phyloP scores from a whole-genome alignment of 1,284 basidiomycete species.

The Melanopsichium pennsylvanicum region DNA sequence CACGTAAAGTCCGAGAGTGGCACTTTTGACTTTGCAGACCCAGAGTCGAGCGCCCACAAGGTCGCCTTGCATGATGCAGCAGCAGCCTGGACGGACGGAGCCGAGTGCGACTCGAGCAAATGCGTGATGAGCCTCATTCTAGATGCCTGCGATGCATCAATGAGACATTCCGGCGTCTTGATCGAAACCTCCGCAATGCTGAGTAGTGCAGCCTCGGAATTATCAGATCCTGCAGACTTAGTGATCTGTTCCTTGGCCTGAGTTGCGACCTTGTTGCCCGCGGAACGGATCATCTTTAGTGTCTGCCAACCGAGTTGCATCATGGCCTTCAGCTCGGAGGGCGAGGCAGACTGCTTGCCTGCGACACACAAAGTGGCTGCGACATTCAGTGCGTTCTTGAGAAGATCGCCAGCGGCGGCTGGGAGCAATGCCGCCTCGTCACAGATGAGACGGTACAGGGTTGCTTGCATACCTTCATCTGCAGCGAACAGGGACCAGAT shows the following conservation, averaged over 20 bases:
- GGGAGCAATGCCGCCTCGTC: conserved; percentile 21
- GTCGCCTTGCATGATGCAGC: conserved; percentile 24
- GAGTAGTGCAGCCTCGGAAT: conserved; percentile 23
- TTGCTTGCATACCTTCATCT: conserved; percentile 37
- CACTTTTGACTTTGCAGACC: conserved; percentile 10
- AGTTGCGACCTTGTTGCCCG: conserved; percentile 13
- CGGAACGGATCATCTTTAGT: conserved; percentile 24
- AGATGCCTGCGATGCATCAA: conserved; percentile 1
- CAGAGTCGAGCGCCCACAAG: conserved; percentile 27
- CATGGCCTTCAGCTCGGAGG: conserved; percentile 21
- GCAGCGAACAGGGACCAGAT: conserved; percentile 51
- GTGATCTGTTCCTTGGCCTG: not conserved
- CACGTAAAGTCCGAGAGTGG: conserved; percentile 28
- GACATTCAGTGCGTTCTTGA: conserved; percentile 57
- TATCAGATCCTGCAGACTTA: not conserved
- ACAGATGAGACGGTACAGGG: conserved; percentile 31
- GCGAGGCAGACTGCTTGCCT: conserved; percentile 26
- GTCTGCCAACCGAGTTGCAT: conserved; percentile 35
- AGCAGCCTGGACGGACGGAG: conserved; percentile 18
- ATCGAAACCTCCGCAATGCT: conserved; percentile 30
- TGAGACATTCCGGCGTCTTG: conserved; percentile 15
- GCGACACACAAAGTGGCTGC: conserved; percentile 40
- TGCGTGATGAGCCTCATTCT: conserved; percentile 29
- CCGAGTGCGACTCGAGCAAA: conserved; percentile 18
- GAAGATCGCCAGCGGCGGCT: conserved; percentile 17